Conservation (phyloP, 73 alveolate species). For the Blepharisma stoltei region DNA sequence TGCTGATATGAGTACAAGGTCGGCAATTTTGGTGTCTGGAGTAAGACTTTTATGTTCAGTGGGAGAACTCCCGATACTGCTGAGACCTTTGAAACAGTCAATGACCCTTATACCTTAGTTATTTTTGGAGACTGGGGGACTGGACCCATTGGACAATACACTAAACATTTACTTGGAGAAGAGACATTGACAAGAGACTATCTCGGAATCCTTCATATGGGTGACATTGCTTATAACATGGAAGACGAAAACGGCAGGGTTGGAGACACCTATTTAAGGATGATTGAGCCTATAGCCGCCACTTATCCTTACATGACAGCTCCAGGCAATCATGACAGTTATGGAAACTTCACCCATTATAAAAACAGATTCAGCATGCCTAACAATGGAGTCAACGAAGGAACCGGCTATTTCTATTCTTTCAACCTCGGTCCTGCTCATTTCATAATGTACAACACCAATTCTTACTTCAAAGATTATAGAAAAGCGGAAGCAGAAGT, state of each 20-base stretch:
- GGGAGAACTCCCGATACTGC: not conserved
- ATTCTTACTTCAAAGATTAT: not conserved
- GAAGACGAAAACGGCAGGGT: not conserved
- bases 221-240: conserved; percentile 8
- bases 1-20: not conserved
- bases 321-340: conserved; percentile 26
- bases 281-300: conserved; percentile 14
- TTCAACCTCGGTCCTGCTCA: conserved; percentile 13
- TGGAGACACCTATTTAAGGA: conserved; percentile 1
- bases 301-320: conserved; percentile 1
- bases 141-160: not conserved
- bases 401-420: conserved; percentile 12
- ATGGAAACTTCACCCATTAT: not conserved
- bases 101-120: not conserved
- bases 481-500: not conserved
- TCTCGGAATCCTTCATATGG: not conserved
- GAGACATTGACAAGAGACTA: not conserved
- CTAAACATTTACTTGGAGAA: not conserved
- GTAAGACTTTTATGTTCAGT: not conserved
- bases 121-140: conserved; percentile 12
- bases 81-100: not conserved
- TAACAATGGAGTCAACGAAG: conserved; percentile 14
- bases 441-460: conserved; percentile 10
- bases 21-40: not conserved
- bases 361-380: conserved; percentile 18